A percentile compares a stretch with the other conserved stretches of the same genome.
These are phyloP conservation scores for Crithidia acanthocephali DNA, from an alignment of 208 protist species.

Conservation along the genomic window DNA sequence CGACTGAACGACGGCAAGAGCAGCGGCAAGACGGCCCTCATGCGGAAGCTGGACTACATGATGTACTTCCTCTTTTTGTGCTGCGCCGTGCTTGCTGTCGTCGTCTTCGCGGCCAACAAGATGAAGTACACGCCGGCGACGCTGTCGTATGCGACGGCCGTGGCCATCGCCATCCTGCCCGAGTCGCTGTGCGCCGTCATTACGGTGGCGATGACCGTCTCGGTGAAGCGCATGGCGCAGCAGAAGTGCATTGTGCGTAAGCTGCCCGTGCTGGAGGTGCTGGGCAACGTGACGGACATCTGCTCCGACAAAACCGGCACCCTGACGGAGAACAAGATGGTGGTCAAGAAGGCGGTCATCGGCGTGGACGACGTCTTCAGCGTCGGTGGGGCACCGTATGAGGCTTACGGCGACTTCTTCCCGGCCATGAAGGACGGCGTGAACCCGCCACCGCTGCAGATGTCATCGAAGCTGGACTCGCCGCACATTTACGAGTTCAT, in stretches of 20 bases:
- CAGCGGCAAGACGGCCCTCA: conserved; percentile 71
- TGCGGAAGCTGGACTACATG: conserved; percentile 88
- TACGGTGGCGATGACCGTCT: conserved; percentile 88
- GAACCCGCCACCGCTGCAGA: conserved; percentile 40
- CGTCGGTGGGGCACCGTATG: conserved; percentile 81
- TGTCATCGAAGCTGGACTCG: conserved; percentile 44
- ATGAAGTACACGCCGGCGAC: conserved; percentile 66
- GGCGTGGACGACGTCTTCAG: conserved; percentile 58
- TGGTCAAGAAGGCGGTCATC: conserved; percentile 82
- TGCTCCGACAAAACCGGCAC: conserved; percentile 95
- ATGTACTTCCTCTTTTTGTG: conserved; percentile 89
- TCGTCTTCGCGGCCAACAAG: conserved; percentile 86
- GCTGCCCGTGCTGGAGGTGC: conserved; percentile 85
- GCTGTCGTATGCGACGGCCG: conserved; percentile 79
- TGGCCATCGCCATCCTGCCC: conserved; percentile 91
- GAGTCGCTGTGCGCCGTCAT: conserved; percentile 87
- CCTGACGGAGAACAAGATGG: conserved; percentile 95
- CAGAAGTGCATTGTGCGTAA: conserved; percentile 88
- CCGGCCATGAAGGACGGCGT: conserved; percentile 39
- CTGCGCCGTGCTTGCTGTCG: conserved; percentile 71
- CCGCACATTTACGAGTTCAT: conserved; percentile 79
- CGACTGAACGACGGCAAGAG: conserved; percentile 50
- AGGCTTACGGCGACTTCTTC: conserved; percentile 69
- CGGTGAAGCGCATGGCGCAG: conserved; percentile 86
- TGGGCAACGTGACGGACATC: conserved; percentile 92